Percentiles rank a stretch among this genome's conserved stretches.
These are phyloP conservation scores for Arxiozyma bovina DNA, from an alignment of 1,139 yeast genomes.

Conservation along the genomic window DNA sequence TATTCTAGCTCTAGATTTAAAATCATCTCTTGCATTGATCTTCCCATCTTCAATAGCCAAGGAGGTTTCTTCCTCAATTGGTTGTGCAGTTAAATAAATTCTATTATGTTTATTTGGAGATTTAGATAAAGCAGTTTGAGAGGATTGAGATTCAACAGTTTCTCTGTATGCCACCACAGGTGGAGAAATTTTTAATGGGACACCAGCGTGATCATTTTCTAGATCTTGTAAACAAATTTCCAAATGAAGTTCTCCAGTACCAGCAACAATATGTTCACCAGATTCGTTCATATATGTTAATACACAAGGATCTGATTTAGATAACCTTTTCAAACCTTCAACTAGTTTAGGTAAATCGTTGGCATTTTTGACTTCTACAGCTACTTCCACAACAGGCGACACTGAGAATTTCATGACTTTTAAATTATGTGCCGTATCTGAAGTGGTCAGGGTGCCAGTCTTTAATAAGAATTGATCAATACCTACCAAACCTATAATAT, in stretches of 20 bases:
- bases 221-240: constrained; percentile 95
- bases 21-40: constrained; percentile 92
- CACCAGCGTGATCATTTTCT: constrained; percentile 98
- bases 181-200: constrained; percentile 94
- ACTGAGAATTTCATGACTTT: constrained; percentile 99
- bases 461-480: constrained; percentile 98
- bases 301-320: constrained; percentile 99
- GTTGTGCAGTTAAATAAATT: constrained; percentile 95
- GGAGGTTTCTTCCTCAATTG: constrained; percentile 88
- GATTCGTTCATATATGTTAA: constrained; percentile 77
- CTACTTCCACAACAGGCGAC: constrained; percentile 98
- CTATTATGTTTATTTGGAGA: constrained; percentile 99
- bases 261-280: constrained; percentile 99
- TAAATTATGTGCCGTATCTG: constrained; percentile 96
- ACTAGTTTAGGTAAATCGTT: constrained; percentile 98
- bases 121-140: constrained; percentile 94
- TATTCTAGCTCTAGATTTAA: constrained; percentile 98
- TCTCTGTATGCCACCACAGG: constrained; percentile 99
- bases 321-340: constrained; percentile 99
- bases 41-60: constrained; percentile 88
- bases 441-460: constrained; percentile 98
- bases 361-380: constrained; percentile 99
- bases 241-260: constrained; percentile 99
- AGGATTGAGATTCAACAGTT: constrained; percentile 88
- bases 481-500: constrained; percentile 99